Evolutionary conservation across 2,329 filamentous ascomycete genomes (phyloP).

Genomic region (Sarocladium brachiariae): DNA sequence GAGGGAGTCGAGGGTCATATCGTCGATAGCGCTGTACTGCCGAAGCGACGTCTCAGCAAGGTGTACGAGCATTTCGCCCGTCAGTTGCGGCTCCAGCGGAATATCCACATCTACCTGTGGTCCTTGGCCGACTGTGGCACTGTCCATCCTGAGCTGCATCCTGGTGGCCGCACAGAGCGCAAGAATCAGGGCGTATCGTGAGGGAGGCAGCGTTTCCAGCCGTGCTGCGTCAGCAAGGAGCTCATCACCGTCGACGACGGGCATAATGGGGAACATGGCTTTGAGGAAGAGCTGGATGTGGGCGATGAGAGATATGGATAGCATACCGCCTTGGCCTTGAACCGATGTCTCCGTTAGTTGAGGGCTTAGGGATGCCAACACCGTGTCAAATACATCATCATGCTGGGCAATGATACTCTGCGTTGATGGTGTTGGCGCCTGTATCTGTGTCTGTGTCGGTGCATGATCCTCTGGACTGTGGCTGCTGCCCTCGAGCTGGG

Average conservation of each 20-base stretch:
- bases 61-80: conserved; percentile 19
- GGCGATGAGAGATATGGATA: conserved; percentile 18
- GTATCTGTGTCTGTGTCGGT: background rate
- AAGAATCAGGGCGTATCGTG: conserved; percentile 22
- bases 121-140: conserved; percentile 8
- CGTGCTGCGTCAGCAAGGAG: conserved; percentile 20
- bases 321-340: conserved; percentile 14
- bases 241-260: conserved; percentile 21
- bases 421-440: background rate
- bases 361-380: background rate
- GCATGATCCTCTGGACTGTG: background rate
- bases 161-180: conserved; percentile 23
- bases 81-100: conserved; percentile 17
- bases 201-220: conserved; percentile 18
- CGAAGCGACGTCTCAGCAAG: conserved; percentile 21
- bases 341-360: conserved; percentile 1
- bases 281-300: conserved; percentile 23
- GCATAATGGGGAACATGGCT: conserved; percentile 27
- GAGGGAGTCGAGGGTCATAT: conserved; percentile 21
- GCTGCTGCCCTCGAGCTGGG: background rate
- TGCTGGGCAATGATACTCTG: background rate
- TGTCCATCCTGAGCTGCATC: conserved; percentile 22
- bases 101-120: conserved; percentile 14
- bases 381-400: background rate
- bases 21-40: conserved; percentile 22